Percentiles rank a stretch among this genome's conserved stretches.
phyloP scores from a whole-genome alignment of 2,329 filamentous ascomycete species.

The Colletotrichum scovillei region DNA sequence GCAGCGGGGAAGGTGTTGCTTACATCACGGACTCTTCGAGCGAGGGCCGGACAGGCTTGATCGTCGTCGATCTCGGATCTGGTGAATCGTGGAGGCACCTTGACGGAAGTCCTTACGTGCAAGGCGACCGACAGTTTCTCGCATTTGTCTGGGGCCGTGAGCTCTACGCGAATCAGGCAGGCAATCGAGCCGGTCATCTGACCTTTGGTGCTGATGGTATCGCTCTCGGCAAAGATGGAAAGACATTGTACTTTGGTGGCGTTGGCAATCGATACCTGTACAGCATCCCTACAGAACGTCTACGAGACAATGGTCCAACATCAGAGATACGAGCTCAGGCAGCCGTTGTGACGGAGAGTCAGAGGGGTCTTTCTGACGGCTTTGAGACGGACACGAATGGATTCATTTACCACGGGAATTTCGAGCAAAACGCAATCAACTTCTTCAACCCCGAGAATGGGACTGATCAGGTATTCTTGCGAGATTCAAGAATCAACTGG shows the following conservation, averaged over 20 bases:
- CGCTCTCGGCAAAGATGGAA: constrained; percentile 1
- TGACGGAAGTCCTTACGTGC: constrained; percentile 9
- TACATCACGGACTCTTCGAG: constrained; percentile 9
- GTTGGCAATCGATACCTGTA: constrained; percentile 17
- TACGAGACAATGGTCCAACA: not conserved
- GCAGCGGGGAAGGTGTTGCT: constrained; percentile 1
- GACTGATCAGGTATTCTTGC: constrained; percentile 1
- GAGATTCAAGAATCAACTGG: constrained; percentile 11
- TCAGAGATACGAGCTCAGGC: not conserved
- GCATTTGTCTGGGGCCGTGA: constrained; percentile 9
- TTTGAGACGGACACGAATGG: constrained; percentile 16
- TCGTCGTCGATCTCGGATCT: constrained; percentile 2
- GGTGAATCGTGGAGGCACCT: constrained; percentile 10
- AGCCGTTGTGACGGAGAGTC: not conserved
- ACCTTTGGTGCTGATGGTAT: constrained; percentile 6
- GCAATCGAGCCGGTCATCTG: not conserved
- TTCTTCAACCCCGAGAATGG: constrained; percentile 13
- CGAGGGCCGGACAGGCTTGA: constrained; percentile 5
- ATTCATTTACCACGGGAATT: constrained; percentile 10
- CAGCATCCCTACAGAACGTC: constrained; percentile 5
- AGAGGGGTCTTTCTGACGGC: constrained; percentile 10
- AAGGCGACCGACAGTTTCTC: constrained; percentile 14
- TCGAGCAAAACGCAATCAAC: constrained; percentile 7
- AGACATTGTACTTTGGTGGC: constrained; percentile 5
- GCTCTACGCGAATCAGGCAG: constrained; percentile 1